Percentiles rank a stretch among this genome's conserved stretches.
Evolutionary conservation across 202 grass and related monocot species (phyloP).

Genomic region (Eragrostis tef): DNA sequence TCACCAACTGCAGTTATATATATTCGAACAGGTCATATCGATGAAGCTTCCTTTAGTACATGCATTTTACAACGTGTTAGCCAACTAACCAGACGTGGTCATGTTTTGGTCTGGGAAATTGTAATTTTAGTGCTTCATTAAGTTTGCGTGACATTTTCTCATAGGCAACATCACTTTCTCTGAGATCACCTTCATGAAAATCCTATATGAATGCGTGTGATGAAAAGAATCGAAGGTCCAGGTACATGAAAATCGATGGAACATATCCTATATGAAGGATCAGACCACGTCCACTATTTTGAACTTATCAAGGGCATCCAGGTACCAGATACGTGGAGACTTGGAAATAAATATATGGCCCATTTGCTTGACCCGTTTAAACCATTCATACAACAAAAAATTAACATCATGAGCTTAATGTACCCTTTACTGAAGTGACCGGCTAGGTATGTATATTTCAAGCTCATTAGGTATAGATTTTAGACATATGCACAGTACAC

Average conservation of each 20-base stretch:
- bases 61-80: not conserved
- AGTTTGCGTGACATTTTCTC: not conserved
- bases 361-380: not conserved
- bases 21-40: not conserved
- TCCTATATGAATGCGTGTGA: not conserved
- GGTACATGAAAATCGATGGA: too few relatives aligned
- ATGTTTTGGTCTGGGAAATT: not conserved
- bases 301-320: not conserved
- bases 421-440: too few relatives aligned
- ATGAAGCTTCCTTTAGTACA: not conserved
- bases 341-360: not conserved
- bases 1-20: not conserved
- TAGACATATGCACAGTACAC: too few relatives aligned
- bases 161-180: not conserved
- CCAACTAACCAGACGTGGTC: not conserved
- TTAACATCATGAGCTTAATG: not conserved
- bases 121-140: not conserved
- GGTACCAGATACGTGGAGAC: not conserved
- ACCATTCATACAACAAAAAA: not conserved
- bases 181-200: not conserved
- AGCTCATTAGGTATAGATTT: too few relatives aligned
- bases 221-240: not conserved
- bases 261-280: too few relatives aligned
- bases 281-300: not conserved
- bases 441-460: too few relatives aligned